Percentiles rank a stretch among this genome's conserved stretches.
These are phyloP conservation scores for Hypoxylon sp. DNA, from an alignment of 2,329 filamentous ascomycete genomes.

Conservation along the genomic window DNA sequence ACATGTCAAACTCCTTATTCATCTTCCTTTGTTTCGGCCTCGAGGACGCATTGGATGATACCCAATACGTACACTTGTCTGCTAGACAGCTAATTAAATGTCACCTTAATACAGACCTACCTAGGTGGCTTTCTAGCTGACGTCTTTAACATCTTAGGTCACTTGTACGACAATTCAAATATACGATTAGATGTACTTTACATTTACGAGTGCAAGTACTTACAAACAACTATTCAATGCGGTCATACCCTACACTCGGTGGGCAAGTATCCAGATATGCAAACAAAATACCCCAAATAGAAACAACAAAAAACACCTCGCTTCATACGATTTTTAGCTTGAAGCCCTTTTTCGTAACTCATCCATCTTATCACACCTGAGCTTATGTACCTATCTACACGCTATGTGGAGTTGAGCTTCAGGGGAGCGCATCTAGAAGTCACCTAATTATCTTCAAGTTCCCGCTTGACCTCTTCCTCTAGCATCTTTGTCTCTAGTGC, in stretches of 20 bases:
- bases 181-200: neutral
- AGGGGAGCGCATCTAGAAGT: neutral
- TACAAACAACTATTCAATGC: neutral
- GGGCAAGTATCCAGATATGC: neutral
- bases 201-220: neutral
- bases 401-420: neutral
- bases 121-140: neutral
- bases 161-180: neutral
- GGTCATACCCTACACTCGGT: too few relatives aligned
- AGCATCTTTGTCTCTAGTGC: neutral
- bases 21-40: conserved; percentile 2
- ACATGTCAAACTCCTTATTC: neutral
- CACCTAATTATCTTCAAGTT: neutral
- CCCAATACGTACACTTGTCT: neutral
- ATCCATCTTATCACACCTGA: neutral
- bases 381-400: conserved; percentile 1
- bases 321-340: neutral
- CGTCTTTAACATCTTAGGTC: neutral
- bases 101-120: neutral
- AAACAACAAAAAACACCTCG: neutral
- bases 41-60: conserved; percentile 3
- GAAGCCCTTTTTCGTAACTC: neutral
- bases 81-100: neutral
- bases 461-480: conserved; percentile 10
- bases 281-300: neutral